Base-by-base conservation (phyloP, 345 rosid species). In the Salix koriyanagi region DNA sequence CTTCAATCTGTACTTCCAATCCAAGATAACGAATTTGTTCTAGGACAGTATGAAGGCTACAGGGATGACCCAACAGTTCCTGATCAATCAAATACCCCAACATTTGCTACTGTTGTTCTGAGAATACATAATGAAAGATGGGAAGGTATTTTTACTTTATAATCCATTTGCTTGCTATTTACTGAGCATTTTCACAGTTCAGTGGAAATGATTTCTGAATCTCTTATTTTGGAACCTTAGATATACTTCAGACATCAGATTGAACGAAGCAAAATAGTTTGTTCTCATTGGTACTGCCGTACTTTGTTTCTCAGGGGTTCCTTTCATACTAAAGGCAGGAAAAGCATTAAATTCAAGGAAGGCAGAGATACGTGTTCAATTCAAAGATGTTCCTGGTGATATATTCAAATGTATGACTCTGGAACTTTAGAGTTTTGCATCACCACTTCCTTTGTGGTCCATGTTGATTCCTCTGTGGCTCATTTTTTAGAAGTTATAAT, bases 351-450 rank as follows among this genome's bases (percentile, higher is more conserved):
- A 88, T 79, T 96, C 99, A 71, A 92, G 93, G 82, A 96, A 96
- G 87, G 99, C 99, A 42, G 98, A 96, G 90, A 96, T 96, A 77
- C 97, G 99, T 23, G 84, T 96, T 84, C 98, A 96, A 83, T 96
- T 96, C 81, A 96, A 96, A 88, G 99, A 96, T 80, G 97, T 92
- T 85, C 99, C 99, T 58, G 98, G 99, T 25, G 98, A 96, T 84
- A 96, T 96, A 79, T 96, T 90, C 86, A 91, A 78, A 90, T 87
- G 99, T 96, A 86, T 41, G 89, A 48, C 52, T 14, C 42, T 56
- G 21, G 21, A 77, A 41, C 41, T 81, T 62, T 32, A 39, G 42
- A 32, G 73, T 72, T 74, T 60, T 72, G 65, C 41, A 66, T 48
- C 34, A 60, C 48, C 64, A 60, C 12, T 69, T 65, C 62, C 62